Base-by-base conservation (phyloP, 345 rosid genomes). In the sweet orange (Citrus sinensis) region DNA sequence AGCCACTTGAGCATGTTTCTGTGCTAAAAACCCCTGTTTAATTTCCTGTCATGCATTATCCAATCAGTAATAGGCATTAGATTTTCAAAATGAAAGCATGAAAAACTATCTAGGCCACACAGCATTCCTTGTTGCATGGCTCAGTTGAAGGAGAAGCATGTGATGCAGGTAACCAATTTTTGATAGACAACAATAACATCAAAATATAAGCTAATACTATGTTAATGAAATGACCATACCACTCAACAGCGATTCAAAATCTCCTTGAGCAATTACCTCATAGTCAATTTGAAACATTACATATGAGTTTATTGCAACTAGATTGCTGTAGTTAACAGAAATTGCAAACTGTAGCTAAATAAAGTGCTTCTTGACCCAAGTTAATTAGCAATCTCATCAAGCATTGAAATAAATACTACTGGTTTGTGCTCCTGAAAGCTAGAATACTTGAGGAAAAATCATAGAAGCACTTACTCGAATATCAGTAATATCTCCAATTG, bases 21-120 rank as follows among this genome's bases (percentile, higher is more conserved):
- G 90, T 1, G 97, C 98, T 73, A 90, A 62, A 70, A 86, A 90
- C 59, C 97, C 98, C 84, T 93, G 98, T 61, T 93, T 90, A 77
- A 85, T 82, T 84, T 95, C 98, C 98, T 93, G 87, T 49, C 32
- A 24, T 16, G 30, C 22, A 69, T 54, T 73, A 55, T 25, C 65
- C 60, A 67, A 7, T 3, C 32, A 63, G 70, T 8, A 54, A 46
- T 61, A 61, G 11, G 2, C 30, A 63, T 75, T 19, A 75, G 22
- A 64, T 29, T 22, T 62, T 46, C 27, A 24, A 75, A 46, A 5
- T 29, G 14, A 19, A 51, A 34, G 22, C 1, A 17, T 4, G 10
- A 8, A 14, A 24, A n/a, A 35, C 8, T 27, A 51, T 29, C 70
- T 19, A 17, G 37, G 60, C 49, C 17, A 60, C 10, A 1, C 59